Conservation (phyloP, 2,329 filamentous ascomycete genomes). For the Fusarium nanum region DNA sequence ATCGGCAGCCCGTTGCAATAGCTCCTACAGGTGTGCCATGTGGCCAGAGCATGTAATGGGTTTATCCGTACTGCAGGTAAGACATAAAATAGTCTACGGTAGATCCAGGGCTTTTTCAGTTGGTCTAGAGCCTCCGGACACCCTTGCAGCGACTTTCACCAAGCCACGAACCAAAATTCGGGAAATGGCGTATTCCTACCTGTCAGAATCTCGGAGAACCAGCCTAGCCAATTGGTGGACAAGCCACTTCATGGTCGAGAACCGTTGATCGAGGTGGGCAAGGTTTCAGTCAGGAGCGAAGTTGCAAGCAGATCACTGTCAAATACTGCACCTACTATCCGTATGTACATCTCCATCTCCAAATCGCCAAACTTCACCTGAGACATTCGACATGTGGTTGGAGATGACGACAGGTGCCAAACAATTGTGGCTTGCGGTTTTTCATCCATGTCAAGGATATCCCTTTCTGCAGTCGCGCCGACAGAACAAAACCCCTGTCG, state of each 20-base stretch:
- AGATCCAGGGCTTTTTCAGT: constrained; percentile 13
- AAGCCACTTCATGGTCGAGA: constrained; percentile 27
- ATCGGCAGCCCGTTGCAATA: background rate
- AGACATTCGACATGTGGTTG: constrained; percentile 33
- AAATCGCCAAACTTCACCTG: constrained; percentile 36
- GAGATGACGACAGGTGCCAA: constrained; percentile 28
- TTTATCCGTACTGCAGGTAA: background rate
- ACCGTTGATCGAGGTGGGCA: constrained; percentile 31
- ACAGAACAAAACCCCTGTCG: constrained; percentile 9
- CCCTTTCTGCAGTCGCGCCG: constrained; percentile 7
- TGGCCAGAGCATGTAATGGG: background rate
- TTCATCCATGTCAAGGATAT: constrained; percentile 2
- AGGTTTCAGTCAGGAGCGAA: constrained; percentile 38
- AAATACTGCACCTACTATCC: constrained; percentile 1
- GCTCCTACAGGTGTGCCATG: background rate
- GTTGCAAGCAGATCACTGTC: constrained; percentile 29
- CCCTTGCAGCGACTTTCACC: constrained; percentile 25
- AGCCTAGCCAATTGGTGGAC: constrained; percentile 16
- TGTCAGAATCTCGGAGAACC: constrained; percentile 8
- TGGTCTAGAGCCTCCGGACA: background rate
- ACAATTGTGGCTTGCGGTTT: constrained; percentile 3
- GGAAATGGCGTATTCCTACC: constrained; percentile 21
- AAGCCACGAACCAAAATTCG: constrained; percentile 34
- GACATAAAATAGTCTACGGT: constrained; percentile 7
- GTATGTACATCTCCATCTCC: background rate